Evolutionary conservation across 495 filamentous ascomycete genomes (phyloP).

Genomic region (Chaetomium cochliodes): DNA sequence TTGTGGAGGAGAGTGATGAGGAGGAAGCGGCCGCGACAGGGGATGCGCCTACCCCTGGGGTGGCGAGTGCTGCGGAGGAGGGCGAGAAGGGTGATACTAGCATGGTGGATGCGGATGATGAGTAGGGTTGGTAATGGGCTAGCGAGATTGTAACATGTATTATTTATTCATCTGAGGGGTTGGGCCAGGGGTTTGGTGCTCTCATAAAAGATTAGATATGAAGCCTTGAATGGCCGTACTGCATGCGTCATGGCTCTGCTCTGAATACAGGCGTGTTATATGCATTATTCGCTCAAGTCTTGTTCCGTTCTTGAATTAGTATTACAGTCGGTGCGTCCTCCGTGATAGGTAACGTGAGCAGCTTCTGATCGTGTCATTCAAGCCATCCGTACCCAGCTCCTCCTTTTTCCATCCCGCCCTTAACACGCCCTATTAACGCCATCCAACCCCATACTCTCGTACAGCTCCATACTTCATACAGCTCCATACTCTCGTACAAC

Average conservation of each 20-base stretch:
- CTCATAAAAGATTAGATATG: background rate
- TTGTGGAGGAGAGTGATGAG: conserved; percentile 50
- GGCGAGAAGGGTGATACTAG: conserved; percentile 33
- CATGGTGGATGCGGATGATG: conserved; percentile 44
- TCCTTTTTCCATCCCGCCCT: background rate
- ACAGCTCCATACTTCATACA: background rate
- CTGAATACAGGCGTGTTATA: no score
- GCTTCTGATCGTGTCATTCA: background rate
- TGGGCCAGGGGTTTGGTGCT: background rate
- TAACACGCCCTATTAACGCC: background rate
- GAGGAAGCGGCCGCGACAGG: conserved; percentile 32
- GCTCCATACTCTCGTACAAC: background rate
- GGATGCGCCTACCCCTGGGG: conserved; percentile 14
- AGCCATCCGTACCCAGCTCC: background rate
- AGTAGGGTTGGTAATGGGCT: conserved; percentile 21
- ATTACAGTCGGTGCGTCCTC: no score
- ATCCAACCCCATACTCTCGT: background rate
- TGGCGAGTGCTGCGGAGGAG: conserved; percentile 10
- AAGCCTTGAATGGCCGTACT: background rate
- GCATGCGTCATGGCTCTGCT: background rate
- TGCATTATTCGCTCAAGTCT: background rate
- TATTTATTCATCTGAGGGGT: conserved; percentile 1
- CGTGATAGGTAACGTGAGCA: no score
- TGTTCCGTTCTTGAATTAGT: background rate
- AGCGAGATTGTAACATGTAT: conserved; percentile 19